phyloP scores from a whole-genome alignment of 768 basidiomycete species.

The Pisolithus albus region DNA sequence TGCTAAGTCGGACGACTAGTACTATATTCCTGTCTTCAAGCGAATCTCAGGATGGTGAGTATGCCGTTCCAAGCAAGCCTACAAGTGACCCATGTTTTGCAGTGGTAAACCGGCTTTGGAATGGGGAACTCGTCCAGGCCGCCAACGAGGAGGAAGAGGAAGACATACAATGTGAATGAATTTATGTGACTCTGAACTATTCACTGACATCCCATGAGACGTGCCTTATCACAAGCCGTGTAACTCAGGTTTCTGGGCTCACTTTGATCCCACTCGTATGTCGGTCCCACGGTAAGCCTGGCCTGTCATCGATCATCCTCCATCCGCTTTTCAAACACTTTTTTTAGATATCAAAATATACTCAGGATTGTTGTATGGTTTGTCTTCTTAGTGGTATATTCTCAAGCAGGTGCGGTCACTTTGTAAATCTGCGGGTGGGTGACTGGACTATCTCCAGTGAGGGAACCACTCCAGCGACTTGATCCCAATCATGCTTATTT shows the following conservation, averaged over 20 bases:
- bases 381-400: constrained; percentile 72
- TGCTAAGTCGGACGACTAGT: constrained; percentile 29
- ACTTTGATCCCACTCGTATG: constrained; percentile 69
- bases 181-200: neutral
- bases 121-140: constrained; percentile 72
- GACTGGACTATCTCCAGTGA: constrained; percentile 38
- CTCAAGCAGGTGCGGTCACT: constrained; percentile 60
- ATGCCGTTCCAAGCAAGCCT: neutral
- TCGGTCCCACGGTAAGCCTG: constrained; percentile 62
- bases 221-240: constrained; percentile 56
- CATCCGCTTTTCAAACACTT: neutral
- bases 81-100: constrained; percentile 4
- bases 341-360: constrained; percentile 71
- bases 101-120: constrained; percentile 84
- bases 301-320: neutral
- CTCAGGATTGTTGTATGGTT: constrained; percentile 76
- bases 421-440: neutral
- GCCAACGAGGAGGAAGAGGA: constrained; percentile 64
- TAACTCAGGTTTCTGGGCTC: constrained; percentile 54
- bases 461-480: constrained; percentile 68
- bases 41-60: constrained; percentile 74
- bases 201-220: constrained; percentile 38
- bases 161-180: constrained; percentile 66
- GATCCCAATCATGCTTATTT: constrained; percentile 47
- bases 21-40: constrained; percentile 79